Base-by-base conservation (phyloP, 1,284 basidiomycete genomes). In the Abortiporus biennis region DNA sequence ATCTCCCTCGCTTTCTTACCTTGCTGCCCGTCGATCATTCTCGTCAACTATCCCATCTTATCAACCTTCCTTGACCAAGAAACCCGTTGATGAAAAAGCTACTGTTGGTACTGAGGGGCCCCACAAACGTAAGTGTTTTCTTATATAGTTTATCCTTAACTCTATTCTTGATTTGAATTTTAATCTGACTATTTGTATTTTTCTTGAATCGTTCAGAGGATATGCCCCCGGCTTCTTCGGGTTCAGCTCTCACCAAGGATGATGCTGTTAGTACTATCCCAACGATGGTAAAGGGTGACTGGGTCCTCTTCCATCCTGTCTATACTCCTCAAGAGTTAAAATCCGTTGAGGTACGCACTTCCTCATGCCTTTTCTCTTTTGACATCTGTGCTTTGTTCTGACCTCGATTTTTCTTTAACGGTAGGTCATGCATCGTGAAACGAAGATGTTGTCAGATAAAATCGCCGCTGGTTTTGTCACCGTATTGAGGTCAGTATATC, bases 281-380 rank as follows among this genome's bases (percentile, higher is more conserved):
- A 16, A 34, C 43, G 11, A 46, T 47, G 8, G 44, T 85, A 40
- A 74, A 69, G 22, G 85, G 85, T 2, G 85, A 87, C 54, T 91
- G 86, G 84, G 83, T 90, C 6, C 64, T 90, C 1, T 87, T 89
- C 56, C 86, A 91, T 54, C 87, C 87, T 0, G 88, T 90, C 0
- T 91, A 92, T 57, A 71, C 80, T 4, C 59, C 66, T 13, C 80
- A 85, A 35, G 93, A 97, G 60, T 66, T 96, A 48, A 84, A 79
- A 47, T 70, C 82, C 8, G 85, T 92, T 33, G 68, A 85, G 61
- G 85, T 84, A 52, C 31, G 63, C 42, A 21, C n/a, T n/a, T n/a
- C 42, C 5, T 17, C 16, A 15, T 22, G 15, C 46, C 17, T 11
- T 27, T 31, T 32, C 27, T 22, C 25, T 35, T 9, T n/a, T n/a